Percentiles rank a stretch among this genome's conserved stretches.
phyloP scores from a whole-genome alignment of 2,329 filamentous ascomycete genomes.

The Cordyceps fumosorosea region DNA sequence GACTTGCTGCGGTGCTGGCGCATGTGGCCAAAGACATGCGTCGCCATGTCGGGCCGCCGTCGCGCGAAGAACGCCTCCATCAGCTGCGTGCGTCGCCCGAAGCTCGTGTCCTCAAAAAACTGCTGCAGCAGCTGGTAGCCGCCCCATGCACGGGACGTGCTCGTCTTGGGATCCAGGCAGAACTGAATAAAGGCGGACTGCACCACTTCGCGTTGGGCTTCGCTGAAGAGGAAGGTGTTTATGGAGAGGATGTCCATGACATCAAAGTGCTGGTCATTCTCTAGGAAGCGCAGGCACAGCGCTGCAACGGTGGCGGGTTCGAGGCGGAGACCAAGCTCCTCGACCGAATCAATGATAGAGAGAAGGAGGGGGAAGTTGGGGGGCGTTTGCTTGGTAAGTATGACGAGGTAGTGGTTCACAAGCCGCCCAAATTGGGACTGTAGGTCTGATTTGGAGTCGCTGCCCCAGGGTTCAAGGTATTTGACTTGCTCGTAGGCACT shows the following conservation, averaged over 20 bases:
- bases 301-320: constrained; percentile 68
- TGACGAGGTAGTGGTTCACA: constrained; percentile 66
- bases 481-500: constrained; percentile 50
- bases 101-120: constrained; percentile 60
- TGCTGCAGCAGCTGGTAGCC: constrained; percentile 60
- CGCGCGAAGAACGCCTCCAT: constrained; percentile 80
- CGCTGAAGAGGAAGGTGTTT: constrained; percentile 63
- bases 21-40: constrained; percentile 88
- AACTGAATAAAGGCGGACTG: constrained; percentile 61
- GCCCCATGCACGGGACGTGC: constrained; percentile 58
- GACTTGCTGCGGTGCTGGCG: constrained; percentile 60
- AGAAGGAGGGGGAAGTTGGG: constrained; percentile 66
- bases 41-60: constrained; percentile 74
- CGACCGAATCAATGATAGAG: constrained; percentile 65
- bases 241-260: constrained; percentile 76
- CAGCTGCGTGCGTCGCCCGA: constrained; percentile 58
- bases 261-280: constrained; percentile 69
- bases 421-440: constrained; percentile 49
- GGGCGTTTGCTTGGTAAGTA: constrained; percentile 54
- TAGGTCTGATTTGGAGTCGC: constrained; percentile 38
- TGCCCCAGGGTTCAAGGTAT: constrained; percentile 29
- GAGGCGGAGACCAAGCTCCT: constrained; percentile 62
- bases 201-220: constrained; percentile 61
- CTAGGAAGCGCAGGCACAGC: constrained; percentile 67
- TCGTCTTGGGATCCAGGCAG: constrained; percentile 55